These are phyloP conservation scores for Colletotrichum truncatum DNA, from an alignment of 2,329 filamentous ascomycete genomes.

Conservation along the genomic window DNA sequence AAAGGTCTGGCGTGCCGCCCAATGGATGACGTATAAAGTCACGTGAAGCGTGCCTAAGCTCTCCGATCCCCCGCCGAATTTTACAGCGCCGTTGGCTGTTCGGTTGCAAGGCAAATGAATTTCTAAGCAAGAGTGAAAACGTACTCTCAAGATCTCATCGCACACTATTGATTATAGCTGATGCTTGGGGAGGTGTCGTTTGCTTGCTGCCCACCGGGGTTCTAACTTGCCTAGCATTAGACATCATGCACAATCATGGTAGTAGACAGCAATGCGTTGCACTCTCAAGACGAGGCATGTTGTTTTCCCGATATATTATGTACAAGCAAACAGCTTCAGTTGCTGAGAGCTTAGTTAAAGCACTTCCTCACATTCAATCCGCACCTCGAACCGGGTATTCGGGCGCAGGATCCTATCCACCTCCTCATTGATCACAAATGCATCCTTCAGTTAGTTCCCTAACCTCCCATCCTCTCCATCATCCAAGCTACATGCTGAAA, in stretches of 20 bases:
- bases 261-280: background rate
- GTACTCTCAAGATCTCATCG: background rate
- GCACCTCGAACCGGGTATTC: constrained; percentile 1
- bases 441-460: background rate
- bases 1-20: background rate
- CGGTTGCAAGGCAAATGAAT: background rate
- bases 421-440: constrained; percentile 6
- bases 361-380: background rate
- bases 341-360: constrained; percentile 16
- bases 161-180: background rate
- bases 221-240: too few species aligned
- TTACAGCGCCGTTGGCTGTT: background rate
- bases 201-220: too few species aligned
- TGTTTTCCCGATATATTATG: constrained; percentile 22
- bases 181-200: background rate
- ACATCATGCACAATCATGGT: too few species aligned
- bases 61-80: constrained; percentile 5
- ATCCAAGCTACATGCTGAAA: constrained; percentile 32
- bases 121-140: constrained; percentile 2
- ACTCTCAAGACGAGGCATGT: background rate
- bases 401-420: background rate
- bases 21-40: constrained; percentile 30
- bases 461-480: constrained; percentile 14
- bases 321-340: constrained; percentile 25
- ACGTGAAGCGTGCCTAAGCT: constrained; percentile 7